Evolutionary conservation across 169 alveolate species (phyloP), one percentile per base, ranked within the genome.

Genomic region (Plasmodium gonderi): DNA sequence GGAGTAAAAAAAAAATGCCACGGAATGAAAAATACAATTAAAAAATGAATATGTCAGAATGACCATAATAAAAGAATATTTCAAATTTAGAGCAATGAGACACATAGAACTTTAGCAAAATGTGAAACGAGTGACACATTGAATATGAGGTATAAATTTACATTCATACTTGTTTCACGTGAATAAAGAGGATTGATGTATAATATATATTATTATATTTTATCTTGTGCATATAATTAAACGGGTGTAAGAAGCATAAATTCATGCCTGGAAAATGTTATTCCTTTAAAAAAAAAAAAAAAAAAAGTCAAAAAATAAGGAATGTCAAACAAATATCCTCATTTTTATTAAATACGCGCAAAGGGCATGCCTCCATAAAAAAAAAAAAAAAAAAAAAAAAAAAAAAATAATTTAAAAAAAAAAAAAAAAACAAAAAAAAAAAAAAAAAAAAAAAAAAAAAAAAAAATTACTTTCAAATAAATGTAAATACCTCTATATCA

Each of bases 271-370:
- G 38, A 12, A 74, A 40, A 29, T 75, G 33, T 42, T 75, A 40
- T 54, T 4, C 69, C n/a, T 54, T 54, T 54, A 14, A 40, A 75
- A 75, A 75, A 75, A 31, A 26, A 31, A 26, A 26, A 72, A 72
- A 72, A 38, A 72, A 72, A 23, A 38, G 14, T 33, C 9, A 74
- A 72, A 74, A 72, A 74, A 40, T 36, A 3, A 14, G 51, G 31
- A 40, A 74, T 74, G 31, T 47, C 29, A 42, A 75, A 75, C 81
- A 75, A 75, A 75, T 75, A 11, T 40, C 33, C 38, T 17, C 42
- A 7, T 75, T 75, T 40, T 36, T 75, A n/a, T 23, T 49, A 75
- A 36, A 75, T 20, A 75, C 51, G 64, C 81, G 81, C n/a, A 75
- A 40, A n/a, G 81, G 29, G 81, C 54, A 75, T 42, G 14, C 4